A percentile compares a stretch with the other conserved stretches of the same genome.
Evolutionary conservation across 192 early-diverging fungal genomes (phyloP).

Genomic region (Jimgerdemannia lactiflua): DNA sequence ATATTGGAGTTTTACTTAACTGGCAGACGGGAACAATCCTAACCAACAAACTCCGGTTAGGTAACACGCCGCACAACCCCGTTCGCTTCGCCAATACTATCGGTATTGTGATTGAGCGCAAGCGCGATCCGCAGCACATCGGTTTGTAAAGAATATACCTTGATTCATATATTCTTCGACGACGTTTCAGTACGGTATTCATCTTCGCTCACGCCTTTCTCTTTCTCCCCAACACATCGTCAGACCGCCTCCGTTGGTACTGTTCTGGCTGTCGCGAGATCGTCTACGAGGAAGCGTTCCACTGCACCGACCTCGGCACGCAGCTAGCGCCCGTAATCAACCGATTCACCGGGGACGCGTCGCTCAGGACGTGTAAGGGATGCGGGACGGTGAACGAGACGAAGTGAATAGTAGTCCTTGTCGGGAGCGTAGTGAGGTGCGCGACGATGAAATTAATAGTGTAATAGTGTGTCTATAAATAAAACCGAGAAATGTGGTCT

Average conservation of each 20-base stretch:
- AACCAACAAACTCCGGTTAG: conserved; percentile 43
- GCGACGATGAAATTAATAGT: no score
- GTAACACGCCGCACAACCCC: conserved; percentile 92
- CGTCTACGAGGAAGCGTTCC: conserved; percentile 88
- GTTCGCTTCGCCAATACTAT: conserved; percentile 91
- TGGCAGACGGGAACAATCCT: no score
- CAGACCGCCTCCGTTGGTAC: conserved; percentile 95
- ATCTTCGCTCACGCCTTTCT: conserved; percentile 15
- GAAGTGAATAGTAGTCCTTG: conserved; percentile 34
- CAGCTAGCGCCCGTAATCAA: conserved; percentile 95
- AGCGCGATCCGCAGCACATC: conserved; percentile 64
- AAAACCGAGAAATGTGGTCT: no score
- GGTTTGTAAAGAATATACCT: conserved; percentile 41
- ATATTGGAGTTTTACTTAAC: no score
- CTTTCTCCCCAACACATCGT: background rate
- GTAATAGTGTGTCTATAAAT: no score
- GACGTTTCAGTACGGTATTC: background rate
- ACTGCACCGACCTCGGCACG: conserved; percentile 84
- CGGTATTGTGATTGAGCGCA: conserved; percentile 94
- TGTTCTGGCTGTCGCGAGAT: conserved; percentile 75
- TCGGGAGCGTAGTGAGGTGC: no score
- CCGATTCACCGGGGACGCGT: conserved; percentile 59
- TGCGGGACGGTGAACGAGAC: conserved; percentile 65
- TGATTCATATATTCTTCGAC: background rate
- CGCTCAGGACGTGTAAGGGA: conserved; percentile 74